phyloP scores from a whole-genome alignment of 2,329 filamentous ascomycete genomes.

The Orbilia quercus region DNA sequence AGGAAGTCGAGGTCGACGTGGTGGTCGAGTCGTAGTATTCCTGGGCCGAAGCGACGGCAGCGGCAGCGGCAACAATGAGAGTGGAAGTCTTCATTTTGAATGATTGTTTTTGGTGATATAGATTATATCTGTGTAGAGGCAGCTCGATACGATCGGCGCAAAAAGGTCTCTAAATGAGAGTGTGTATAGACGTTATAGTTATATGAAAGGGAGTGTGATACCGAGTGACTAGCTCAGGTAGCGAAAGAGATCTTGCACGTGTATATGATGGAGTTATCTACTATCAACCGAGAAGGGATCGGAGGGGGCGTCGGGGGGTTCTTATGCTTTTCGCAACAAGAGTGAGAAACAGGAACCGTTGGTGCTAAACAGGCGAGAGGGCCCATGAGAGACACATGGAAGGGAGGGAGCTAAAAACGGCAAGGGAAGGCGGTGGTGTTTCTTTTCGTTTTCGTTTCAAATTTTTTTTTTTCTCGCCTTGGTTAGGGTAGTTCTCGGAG shows the following conservation, averaged over 20 bases:
- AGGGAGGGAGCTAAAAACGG: slow-evolving; percentile 43
- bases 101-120: slow-evolving; percentile 47
- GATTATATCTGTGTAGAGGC: not conserved
- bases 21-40: slow-evolving; percentile 51
- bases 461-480: slow-evolving; percentile 27
- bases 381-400: slow-evolving; percentile 52
- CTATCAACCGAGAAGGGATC: slow-evolving; percentile 55
- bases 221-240: slow-evolving; percentile 53
- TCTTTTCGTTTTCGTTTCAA: slow-evolving; percentile 28
- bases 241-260: slow-evolving; percentile 41
- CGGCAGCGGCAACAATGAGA: slow-evolving; percentile 46
- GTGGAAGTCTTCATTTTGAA: slow-evolving; percentile 55
- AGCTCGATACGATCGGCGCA: slow-evolving; percentile 33
- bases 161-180: slow-evolving; percentile 41
- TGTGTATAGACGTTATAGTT: slow-evolving; percentile 4
- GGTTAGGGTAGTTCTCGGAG: slow-evolving; percentile 46
- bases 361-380: slow-evolving; percentile 53
- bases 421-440: slow-evolving; percentile 17
- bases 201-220: slow-evolving; percentile 47
- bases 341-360: slow-evolving; percentile 32
- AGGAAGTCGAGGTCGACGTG: slow-evolving; percentile 43
- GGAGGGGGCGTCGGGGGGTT: slow-evolving; percentile 49
- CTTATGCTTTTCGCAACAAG: slow-evolving; percentile 53
- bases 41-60: slow-evolving; percentile 42
- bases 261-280: slow-evolving; percentile 36